These are phyloP conservation scores for Cyathus striatus DNA, from an alignment of 768 basidiomycete genomes.

Conservation along the genomic window DNA sequence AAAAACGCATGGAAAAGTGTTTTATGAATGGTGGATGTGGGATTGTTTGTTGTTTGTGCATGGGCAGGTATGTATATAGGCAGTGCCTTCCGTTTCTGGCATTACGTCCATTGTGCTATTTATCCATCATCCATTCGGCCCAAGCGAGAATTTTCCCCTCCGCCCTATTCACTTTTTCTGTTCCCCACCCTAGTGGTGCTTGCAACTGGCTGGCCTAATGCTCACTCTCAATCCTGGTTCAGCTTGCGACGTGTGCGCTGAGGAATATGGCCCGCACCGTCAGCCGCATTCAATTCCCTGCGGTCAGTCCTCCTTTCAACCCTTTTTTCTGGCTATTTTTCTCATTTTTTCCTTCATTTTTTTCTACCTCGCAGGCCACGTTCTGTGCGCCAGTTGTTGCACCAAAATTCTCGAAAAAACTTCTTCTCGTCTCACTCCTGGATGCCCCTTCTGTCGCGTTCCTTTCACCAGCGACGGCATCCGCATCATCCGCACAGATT, in stretches of 20 bases:
- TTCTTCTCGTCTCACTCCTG: conserved; percentile 59
- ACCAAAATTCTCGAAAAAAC: conserved; percentile 81
- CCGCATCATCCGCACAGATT: conserved; percentile 79
- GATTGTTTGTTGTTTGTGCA: conserved; percentile 15
- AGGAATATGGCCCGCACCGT: conserved; percentile 74
- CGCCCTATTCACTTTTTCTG: conserved; percentile 36
- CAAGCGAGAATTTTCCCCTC: conserved; percentile 41
- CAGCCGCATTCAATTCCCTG: conserved; percentile 79
- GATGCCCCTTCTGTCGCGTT: conserved; percentile 84
- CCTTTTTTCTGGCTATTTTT: conserved; percentile 15
- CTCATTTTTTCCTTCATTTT: conserved; percentile 13
- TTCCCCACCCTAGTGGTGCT: conserved; percentile 35
- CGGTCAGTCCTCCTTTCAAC: conserved; percentile 42
- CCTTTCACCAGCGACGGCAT: conserved; percentile 58
- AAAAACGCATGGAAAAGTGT: conserved; percentile 13
- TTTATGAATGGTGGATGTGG: conserved; percentile 5
- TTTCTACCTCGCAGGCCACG: conserved; percentile 53
- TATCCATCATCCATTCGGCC: conserved; percentile 35
- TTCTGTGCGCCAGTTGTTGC: conserved; percentile 74
- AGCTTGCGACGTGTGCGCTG: conserved; percentile 86
- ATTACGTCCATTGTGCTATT: conserved; percentile 36
- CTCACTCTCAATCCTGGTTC: conserved; percentile 80
- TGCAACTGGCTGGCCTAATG: conserved; percentile 52
- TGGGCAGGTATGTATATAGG: conserved; percentile 13
- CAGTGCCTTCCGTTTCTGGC: conserved; percentile 18